Conservation (phyloP, 495 filamentous ascomycete genomes). For the Neurospora sublineolata region DNA sequence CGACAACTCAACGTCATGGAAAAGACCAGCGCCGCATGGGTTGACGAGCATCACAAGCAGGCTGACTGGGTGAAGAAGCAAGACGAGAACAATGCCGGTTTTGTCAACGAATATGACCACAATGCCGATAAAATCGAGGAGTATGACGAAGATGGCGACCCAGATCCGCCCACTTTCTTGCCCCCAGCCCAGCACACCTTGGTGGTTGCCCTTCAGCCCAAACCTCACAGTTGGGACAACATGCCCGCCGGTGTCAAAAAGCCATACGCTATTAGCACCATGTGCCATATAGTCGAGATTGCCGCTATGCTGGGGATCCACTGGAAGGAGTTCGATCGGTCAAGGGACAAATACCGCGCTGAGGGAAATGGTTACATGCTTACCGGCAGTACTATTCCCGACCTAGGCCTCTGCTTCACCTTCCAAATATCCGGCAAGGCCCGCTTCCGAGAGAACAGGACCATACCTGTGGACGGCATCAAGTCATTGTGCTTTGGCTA, state of each 20-base stretch:
- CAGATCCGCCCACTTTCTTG: too few species aligned
- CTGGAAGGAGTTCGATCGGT: constrained; percentile 39
- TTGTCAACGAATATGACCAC: too few species aligned
- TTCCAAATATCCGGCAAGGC: constrained; percentile 32
- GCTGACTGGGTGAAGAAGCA: too few species aligned
- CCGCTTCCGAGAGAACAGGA: constrained; percentile 30
- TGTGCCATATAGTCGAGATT: constrained; percentile 40
- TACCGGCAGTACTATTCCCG: constrained; percentile 28
- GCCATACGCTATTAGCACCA: constrained; percentile 38
- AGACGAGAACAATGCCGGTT: too few species aligned
- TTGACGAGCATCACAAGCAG: constrained; percentile 16
- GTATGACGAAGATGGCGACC: too few species aligned
- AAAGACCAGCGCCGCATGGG: constrained; percentile 29
- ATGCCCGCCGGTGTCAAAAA: constrained; percentile 36
- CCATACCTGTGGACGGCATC: constrained; percentile 33
- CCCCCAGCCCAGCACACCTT: too few species aligned
- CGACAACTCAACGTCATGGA: constrained; percentile 38
- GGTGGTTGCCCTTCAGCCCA: constrained; percentile 33
- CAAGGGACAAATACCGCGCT: constrained; percentile 32
- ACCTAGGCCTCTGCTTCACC: constrained; percentile 36
- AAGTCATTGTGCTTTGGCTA: constrained; percentile 38
- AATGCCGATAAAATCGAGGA: too few species aligned
- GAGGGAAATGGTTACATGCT: constrained; percentile 42
- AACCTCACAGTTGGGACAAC: constrained; percentile 39
- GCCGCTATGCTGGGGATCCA: constrained; percentile 39